These are phyloP conservation scores for Shiraia bambusicola DNA, from an alignment of 2,329 filamentous ascomycete species.

Conservation along the genomic window DNA sequence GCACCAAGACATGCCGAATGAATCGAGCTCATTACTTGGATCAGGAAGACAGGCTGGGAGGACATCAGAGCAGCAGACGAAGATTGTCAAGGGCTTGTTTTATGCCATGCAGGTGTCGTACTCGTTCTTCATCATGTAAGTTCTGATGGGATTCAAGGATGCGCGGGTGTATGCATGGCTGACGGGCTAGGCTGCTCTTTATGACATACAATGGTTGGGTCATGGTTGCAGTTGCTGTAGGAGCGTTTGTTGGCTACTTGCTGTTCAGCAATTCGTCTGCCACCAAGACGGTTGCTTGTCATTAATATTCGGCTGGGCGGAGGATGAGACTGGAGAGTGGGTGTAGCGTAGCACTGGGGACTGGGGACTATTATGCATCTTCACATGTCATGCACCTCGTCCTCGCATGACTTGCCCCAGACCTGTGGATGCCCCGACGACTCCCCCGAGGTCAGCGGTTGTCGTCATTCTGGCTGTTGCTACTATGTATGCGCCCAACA, in stretches of 20 bases:
- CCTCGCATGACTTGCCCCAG: constrained; percentile 25
- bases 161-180: constrained; percentile 4
- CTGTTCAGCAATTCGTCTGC: constrained; percentile 70
- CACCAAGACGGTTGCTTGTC: constrained; percentile 87
- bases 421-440: constrained; percentile 17
- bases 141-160: constrained; percentile 27
- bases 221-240: constrained; percentile 87
- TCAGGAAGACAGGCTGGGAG: constrained; percentile 65
- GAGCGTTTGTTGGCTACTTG: constrained; percentile 86
- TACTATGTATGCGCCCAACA: constrained; percentile 5
- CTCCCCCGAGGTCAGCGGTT: constrained; percentile 14
- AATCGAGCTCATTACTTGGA: constrained; percentile 69
- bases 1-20: constrained; percentile 36
- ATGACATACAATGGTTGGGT: constrained; percentile 99
- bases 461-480: neutral
- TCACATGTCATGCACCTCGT: constrained; percentile 25
- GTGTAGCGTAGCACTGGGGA: too few species aligned
- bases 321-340: too few species aligned
- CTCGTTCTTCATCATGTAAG: constrained; percentile 99
- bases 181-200: constrained; percentile 77
- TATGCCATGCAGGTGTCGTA: constrained; percentile 97
- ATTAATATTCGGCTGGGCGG: too few species aligned
- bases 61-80: constrained; percentile 67
- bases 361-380: too few species aligned
- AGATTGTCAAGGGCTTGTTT: constrained; percentile 75